These are phyloP conservation scores for Picochlorum sp. DNA, from an alignment of 139 green algal genomes.

Conservation along the genomic window DNA sequence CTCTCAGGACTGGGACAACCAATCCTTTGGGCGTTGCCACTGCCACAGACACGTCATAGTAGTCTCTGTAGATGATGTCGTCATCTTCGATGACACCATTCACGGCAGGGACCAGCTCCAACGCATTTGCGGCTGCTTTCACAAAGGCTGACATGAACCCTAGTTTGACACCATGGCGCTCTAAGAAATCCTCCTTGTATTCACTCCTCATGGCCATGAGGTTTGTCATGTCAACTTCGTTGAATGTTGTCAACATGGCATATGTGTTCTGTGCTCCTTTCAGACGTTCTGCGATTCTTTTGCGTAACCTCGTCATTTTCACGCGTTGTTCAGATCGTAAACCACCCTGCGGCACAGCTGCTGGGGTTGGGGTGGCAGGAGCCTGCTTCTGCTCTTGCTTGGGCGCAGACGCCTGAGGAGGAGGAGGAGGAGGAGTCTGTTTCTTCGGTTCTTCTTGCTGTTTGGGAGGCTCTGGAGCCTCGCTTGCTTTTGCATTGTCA, in stretches of 20 bases:
- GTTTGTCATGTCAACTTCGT: slow-evolving; percentile 99
- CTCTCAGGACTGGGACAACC: slow-evolving; percentile 87
- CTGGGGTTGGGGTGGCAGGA: slow-evolving; percentile 3
- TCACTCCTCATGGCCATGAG: slow-evolving; percentile 73
- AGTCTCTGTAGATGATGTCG: slow-evolving; percentile 88
- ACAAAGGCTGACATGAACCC: slow-evolving; percentile 99
- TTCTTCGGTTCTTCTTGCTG: slow-evolving; percentile 16
- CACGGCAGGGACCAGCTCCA: slow-evolving; percentile 79
- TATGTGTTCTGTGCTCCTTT: slow-evolving; percentile 98
- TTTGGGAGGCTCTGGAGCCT: slow-evolving; percentile 4
- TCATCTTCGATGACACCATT: slow-evolving; percentile 95
- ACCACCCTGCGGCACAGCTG: background rate
- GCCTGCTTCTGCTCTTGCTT: background rate
- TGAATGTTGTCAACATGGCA: slow-evolving; percentile 98
- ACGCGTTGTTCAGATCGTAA: slow-evolving; percentile 56
- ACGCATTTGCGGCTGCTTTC: slow-evolving; percentile 76
- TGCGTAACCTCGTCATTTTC: slow-evolving; percentile 90
- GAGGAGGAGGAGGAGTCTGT: background rate
- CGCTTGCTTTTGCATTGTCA: background rate
- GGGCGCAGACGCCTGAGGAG: background rate
- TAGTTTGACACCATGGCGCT: slow-evolving; percentile 96
- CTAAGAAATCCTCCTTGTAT: slow-evolving; percentile 94
- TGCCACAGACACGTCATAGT: slow-evolving; percentile 87
- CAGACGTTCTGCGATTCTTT: slow-evolving; percentile 81
- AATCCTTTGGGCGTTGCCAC: slow-evolving; percentile 94